Evolutionary conservation across 2,329 filamentous ascomycete genomes (phyloP).

Genomic region (Penicillium sp.): DNA sequence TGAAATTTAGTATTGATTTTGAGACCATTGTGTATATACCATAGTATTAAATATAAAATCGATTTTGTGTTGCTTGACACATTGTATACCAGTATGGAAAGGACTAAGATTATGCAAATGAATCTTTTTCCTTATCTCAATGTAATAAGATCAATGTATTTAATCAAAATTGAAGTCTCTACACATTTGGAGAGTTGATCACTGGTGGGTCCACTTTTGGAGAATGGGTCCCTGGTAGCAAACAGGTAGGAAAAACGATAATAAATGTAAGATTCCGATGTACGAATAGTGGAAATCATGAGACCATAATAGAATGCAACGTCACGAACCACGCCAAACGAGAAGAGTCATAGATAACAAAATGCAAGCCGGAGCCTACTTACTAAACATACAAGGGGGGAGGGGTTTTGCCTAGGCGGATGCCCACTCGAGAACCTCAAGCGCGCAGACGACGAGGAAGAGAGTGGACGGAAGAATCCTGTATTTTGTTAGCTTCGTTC

Average conservation of each 20-base stretch:
- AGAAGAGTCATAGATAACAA: background rate
- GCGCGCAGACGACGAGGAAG: conserved; percentile 80
- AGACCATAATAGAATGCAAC: background rate
- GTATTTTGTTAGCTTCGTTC: conserved; percentile 12
- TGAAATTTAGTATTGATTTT: too few species aligned
- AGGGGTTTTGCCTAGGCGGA: background rate
- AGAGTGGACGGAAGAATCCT: conserved; percentile 94
- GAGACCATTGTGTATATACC: too few species aligned
- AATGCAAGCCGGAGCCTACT: background rate
- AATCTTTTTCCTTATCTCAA: too few species aligned
- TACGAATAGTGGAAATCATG: background rate
- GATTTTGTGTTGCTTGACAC: too few species aligned
- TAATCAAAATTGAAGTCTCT: background rate
- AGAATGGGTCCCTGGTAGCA: background rate
- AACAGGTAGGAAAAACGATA: background rate
- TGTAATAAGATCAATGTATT: too few species aligned
- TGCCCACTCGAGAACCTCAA: conserved; percentile 93
- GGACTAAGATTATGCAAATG: too few species aligned
- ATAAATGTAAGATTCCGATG: background rate
- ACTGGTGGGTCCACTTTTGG: background rate
- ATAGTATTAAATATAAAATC: too few species aligned
- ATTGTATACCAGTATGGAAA: too few species aligned
- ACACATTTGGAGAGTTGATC: background rate
- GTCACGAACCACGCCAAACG: background rate
- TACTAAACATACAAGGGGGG: background rate